Percentiles rank a stretch among this genome's conserved stretches.
phyloP scores from a whole-genome alignment of 768 basidiomycete species.

The Mycena crocata region DNA sequence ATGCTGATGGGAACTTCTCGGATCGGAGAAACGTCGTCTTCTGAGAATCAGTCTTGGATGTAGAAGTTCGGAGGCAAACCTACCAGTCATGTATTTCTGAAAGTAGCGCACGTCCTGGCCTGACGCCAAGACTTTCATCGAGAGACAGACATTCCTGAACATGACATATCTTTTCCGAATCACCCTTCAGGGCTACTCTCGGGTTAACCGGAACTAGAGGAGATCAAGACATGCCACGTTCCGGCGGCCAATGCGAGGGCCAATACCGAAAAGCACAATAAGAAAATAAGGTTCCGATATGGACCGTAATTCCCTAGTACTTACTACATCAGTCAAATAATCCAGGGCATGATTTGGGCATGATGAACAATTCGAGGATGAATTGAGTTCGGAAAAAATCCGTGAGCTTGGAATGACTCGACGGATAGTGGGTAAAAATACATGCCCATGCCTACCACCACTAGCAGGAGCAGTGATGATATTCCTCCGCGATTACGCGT shows the following conservation, averaged over 20 bases:
- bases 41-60: not conserved
- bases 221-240: not conserved
- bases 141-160: not conserved
- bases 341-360: not conserved
- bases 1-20: conserved; percentile 1
- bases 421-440: not conserved
- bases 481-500: not conserved
- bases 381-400: not conserved
- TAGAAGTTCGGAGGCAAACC: not conserved
- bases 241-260: not conserved
- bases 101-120: not conserved
- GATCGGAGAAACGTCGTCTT: conserved; percentile 1
- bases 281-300: conserved; percentile 10
- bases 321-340: not conserved
- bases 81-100: not conserved
- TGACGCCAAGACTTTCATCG: not conserved
- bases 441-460: not conserved
- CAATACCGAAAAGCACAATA: conserved; percentile 1
- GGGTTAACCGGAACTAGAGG: not conserved
- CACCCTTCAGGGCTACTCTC: not conserved
- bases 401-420: conserved; percentile 1
- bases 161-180: not conserved
- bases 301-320: not conserved
- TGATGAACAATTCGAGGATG: not conserved
- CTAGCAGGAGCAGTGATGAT: not conserved